A percentile compares a stretch with the other conserved stretches of the same genome.
These are phyloP conservation scores for Calonectria henricotiae DNA, from an alignment of 2,329 filamentous ascomycete species.

Conservation along the genomic window DNA sequence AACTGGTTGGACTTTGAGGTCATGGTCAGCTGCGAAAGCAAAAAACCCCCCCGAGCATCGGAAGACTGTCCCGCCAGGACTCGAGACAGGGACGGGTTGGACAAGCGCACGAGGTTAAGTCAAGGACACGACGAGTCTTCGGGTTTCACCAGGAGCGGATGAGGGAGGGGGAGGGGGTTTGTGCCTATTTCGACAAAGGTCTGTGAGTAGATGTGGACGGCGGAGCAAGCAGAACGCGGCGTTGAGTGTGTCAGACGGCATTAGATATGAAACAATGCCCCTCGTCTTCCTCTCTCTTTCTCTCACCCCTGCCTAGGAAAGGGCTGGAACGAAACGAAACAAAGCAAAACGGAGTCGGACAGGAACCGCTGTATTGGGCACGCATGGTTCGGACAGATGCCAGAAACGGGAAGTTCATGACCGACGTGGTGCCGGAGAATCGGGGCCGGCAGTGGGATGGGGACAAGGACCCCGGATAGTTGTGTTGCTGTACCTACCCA, in stretches of 20 bases:
- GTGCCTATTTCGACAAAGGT: slow-evolving; percentile 19
- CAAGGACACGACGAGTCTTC: slow-evolving; percentile 9
- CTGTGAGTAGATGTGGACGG: background rate
- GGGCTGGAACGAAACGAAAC: slow-evolving; percentile 32
- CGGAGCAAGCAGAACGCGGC: slow-evolving; percentile 7
- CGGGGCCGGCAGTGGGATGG: slow-evolving; percentile 11
- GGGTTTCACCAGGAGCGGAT: slow-evolving; percentile 21
- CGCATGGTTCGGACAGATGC: slow-evolving; percentile 9
- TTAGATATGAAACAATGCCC: slow-evolving; percentile 17
- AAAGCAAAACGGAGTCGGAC: slow-evolving; percentile 22
- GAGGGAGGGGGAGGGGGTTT: background rate
- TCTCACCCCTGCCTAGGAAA: background rate
- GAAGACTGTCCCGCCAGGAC: background rate
- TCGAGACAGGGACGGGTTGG: slow-evolving; percentile 19
- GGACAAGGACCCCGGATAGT: slow-evolving; percentile 7
- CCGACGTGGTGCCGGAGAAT: slow-evolving; percentile 22
- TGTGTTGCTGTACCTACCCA: slow-evolving; percentile 1
- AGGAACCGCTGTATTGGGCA: slow-evolving; percentile 12
- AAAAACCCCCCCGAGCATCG: background rate
- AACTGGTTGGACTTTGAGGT: slow-evolving; percentile 11
- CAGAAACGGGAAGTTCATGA: slow-evolving; percentile 15
- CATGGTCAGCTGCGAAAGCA: background rate
- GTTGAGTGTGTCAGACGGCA: slow-evolving; percentile 15
- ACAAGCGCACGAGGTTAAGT: slow-evolving; percentile 10
- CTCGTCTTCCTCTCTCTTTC: background rate